Conservation (phyloP, 257 asterid species). For the Solanum acaule region DNA sequence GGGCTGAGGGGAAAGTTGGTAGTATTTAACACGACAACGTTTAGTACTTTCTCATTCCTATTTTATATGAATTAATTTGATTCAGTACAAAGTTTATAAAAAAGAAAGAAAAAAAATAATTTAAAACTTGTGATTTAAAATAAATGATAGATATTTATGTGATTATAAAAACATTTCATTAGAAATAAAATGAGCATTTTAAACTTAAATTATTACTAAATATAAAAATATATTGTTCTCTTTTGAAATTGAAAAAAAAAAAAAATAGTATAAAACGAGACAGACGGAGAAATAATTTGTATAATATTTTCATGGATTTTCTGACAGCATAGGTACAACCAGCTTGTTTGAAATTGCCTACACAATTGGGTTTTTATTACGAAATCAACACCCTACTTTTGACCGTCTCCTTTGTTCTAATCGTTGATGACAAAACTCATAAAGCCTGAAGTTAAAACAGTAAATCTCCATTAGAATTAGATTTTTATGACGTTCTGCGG, state of each 20-base stretch:
- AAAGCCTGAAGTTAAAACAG: conserved; percentile 22
- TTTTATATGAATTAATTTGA: too few species aligned
- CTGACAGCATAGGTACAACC: conserved; percentile 28
- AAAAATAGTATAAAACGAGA: too few species aligned
- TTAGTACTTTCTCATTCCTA: too few species aligned
- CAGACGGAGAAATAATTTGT: background rate
- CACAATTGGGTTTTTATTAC: conserved; percentile 29
- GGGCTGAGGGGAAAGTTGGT: background rate
- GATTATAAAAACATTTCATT: too few species aligned
- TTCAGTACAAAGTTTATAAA: too few species aligned
- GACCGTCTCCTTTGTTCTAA: conserved; percentile 6
- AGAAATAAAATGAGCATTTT: too few species aligned
- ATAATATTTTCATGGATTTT: conserved; percentile 68
- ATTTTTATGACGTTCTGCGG: conserved; percentile 26
- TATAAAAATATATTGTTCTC: too few species aligned
- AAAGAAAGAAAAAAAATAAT: too few species aligned
- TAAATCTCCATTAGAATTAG: conserved; percentile 21
- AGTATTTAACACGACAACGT: background rate
- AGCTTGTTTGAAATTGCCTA: conserved; percentile 23
- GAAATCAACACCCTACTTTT: conserved; percentile 48
- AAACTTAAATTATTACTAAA: too few species aligned
- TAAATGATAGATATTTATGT: too few species aligned
- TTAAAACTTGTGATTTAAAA: too few species aligned
- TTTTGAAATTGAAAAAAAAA: too few species aligned
- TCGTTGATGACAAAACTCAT: conserved; percentile 18